These are phyloP conservation scores for Thozetella sp. DNA, from an alignment of 495 filamentous ascomycete genomes.

Conservation along the genomic window DNA sequence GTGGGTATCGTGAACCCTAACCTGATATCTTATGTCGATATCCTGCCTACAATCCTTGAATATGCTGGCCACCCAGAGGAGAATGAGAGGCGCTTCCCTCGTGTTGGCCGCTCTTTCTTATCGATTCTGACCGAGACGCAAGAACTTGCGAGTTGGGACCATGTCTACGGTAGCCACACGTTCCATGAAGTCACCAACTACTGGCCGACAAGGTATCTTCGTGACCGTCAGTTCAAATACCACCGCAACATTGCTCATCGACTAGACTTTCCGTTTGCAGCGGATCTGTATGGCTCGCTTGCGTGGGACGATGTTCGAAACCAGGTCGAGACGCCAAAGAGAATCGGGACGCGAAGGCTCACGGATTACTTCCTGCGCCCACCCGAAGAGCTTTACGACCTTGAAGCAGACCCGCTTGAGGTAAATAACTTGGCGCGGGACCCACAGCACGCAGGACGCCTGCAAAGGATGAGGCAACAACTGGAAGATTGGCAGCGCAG, in stretches of 20 bases:
- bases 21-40: conserved; percentile 46
- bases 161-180: conserved; percentile 48
- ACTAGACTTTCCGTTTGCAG: conserved; percentile 47
- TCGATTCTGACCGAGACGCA: conserved; percentile 26
- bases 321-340: conserved; percentile 13
- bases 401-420: conserved; percentile 39
- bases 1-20: conserved; percentile 35
- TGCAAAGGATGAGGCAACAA: conserved; percentile 22
- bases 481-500: conserved; percentile 38
- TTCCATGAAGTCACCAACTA: conserved; percentile 52
- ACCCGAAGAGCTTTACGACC: conserved; percentile 44
- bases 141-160: conserved; percentile 19
- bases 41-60: conserved; percentile 44
- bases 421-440: conserved; percentile 33
- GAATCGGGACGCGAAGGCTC: conserved; percentile 34
- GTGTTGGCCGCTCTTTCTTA: conserved; percentile 35
- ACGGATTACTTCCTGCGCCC: conserved; percentile 38
- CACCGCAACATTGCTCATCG: conserved; percentile 47
- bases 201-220: conserved; percentile 46
- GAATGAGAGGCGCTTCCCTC: conserved; percentile 3
- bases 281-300: conserved; percentile 43
- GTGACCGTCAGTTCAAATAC: conserved; percentile 42
- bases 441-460: conserved; percentile 13
- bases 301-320: conserved; percentile 43
- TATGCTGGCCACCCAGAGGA: conserved; percentile 23